Conservation (phyloP, 192 early-diverging fungal genomes). For the Geranomyces variabilis region DNA sequence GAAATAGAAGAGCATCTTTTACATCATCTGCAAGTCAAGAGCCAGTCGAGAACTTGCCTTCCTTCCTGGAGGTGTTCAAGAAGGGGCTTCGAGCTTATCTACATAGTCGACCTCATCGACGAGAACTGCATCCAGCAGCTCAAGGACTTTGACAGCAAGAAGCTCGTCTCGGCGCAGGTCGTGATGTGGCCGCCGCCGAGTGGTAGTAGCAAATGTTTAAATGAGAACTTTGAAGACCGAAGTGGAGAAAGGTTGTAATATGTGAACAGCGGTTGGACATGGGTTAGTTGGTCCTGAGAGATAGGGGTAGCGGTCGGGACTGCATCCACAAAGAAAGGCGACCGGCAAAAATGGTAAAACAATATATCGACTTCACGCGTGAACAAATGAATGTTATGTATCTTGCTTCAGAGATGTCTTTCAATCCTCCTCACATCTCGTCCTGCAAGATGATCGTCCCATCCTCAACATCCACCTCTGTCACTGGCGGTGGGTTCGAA, state of each 20-base stretch:
- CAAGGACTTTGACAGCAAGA: conserved; percentile 99
- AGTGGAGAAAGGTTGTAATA: no score
- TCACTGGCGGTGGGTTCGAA: background rate
- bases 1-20: conserved; percentile 99
- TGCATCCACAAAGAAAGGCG: no score
- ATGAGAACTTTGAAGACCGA: no score
- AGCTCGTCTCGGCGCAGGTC: conserved; percentile 92
- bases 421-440: conserved; percentile 1
- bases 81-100: conserved; percentile 98
- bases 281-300: no score
- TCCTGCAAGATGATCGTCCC: conserved; percentile 26
- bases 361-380: no score
- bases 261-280: no score
- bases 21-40: conserved; percentile 94
- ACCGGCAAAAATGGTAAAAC: no score
- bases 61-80: conserved; percentile 98
- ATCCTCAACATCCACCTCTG: conserved; percentile 19
- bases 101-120: conserved; percentile 99
- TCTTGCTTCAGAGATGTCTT: no score
- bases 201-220: no score
- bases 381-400: no score
- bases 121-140: conserved; percentile 98
- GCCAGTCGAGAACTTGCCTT: conserved; percentile 95
- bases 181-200: no score
- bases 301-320: no score